Evolutionary conservation across 768 basidiomycete species (phyloP).

Genomic region (Serpula lacrymans): DNA sequence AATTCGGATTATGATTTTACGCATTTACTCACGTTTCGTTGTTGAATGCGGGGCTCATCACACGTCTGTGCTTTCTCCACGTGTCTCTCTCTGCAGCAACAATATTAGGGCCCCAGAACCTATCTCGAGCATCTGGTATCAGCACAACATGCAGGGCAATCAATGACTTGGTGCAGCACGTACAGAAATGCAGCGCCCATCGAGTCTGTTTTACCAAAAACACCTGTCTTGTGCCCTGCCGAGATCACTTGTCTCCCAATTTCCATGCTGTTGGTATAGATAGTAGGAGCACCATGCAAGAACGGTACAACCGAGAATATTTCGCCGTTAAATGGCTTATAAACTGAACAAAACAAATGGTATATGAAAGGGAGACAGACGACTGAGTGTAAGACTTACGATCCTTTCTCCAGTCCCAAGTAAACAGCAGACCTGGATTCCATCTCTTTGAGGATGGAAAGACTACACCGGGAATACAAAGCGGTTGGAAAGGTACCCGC

Average conservation of each 20-base stretch:
- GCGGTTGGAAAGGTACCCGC: slow-evolving; percentile 16
- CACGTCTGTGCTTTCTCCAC: slow-evolving; percentile 20
- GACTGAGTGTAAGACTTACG: slow-evolving; percentile 17
- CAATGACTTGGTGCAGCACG: slow-evolving; percentile 11
- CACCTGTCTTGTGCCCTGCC: slow-evolving; percentile 13
- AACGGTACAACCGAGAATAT: slow-evolving; percentile 21
- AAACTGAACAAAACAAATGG: too few relatives aligned
- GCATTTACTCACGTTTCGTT: slow-evolving; percentile 16
- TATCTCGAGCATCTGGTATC: too few relatives aligned
- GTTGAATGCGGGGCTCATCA: slow-evolving; percentile 18
- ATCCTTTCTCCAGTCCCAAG: slow-evolving; percentile 21
- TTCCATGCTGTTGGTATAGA: slow-evolving; percentile 20
- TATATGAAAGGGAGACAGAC: neutral
- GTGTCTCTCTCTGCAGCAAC: slow-evolving; percentile 9
- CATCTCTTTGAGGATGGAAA: slow-evolving; percentile 17
- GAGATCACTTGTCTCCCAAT: slow-evolving; percentile 17
- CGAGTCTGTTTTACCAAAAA: slow-evolving; percentile 15
- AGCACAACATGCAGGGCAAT: too few relatives aligned
- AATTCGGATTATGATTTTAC: neutral
- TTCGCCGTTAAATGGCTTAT: too few relatives aligned
- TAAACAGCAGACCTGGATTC: slow-evolving; percentile 16
- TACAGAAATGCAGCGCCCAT: slow-evolving; percentile 12
- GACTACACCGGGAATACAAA: slow-evolving; percentile 7
- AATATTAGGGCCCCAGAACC: slow-evolving; percentile 17
- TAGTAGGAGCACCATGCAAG: slow-evolving; percentile 11